Base-by-base conservation (phyloP, 208 protist genomes). In the Leishmania lainsoni region DNA sequence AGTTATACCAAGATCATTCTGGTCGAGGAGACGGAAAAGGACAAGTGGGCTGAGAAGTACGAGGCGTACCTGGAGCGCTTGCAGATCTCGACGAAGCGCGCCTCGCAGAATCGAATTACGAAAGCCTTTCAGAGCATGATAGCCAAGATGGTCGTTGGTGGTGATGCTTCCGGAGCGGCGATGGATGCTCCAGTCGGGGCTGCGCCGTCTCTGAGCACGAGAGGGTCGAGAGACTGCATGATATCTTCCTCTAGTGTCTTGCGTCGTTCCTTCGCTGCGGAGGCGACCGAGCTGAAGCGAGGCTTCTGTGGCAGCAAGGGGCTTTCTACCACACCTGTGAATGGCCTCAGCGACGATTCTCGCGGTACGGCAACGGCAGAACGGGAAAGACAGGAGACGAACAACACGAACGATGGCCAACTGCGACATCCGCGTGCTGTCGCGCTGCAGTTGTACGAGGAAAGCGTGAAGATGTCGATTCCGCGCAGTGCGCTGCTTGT, bases 1-100 rank as follows among this genome's bases (percentile, higher is more conserved):
- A 52, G 73, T 32, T 96, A 92, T 83, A 96, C 93, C 35, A 96
- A 96, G 83, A 90, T 96, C 0, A 86, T 96, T 16, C 82, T 96
- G 2, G 91, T 95, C 2, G 89, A 91, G 82, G 89, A 94, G 81
- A 39, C 68, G 16, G 86, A 94, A 61, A 96, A 96, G 84, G 78
- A 83, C 12, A 48, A 39, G 71, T 94, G 90, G 90, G 93, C 87
- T 4, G 73, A 32, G 14, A 20, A 80, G 22, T 91, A 89, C 81
- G 81, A 89, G 32, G 73, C 73, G 1, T 84, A 87, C 66, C 81
- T 93, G 59, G 66, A 49, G 17, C 76, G 81, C 10, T 81, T 95
- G 61, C 78, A 85, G 45, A 6, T 71, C 0, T 22, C 77, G 2
- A 83, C 81, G 14, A 79, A 76, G 76, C 89, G 84, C 9, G 76